Evolutionary conservation across 805 yeast genomes (phyloP).

Genomic region (Cyberlindnera samutprakarnensis): DNA sequence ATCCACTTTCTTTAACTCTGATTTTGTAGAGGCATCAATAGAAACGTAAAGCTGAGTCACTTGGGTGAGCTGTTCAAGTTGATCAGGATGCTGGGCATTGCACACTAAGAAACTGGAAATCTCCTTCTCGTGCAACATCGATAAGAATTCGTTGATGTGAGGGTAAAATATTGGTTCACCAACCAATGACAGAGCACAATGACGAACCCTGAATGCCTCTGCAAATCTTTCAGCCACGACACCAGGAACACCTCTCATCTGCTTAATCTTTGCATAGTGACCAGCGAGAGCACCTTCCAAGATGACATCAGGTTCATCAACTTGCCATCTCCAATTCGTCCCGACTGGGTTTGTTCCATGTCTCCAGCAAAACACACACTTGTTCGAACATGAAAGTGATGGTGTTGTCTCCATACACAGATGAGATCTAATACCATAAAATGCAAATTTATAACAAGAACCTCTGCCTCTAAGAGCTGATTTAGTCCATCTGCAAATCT

Average conservation of each 20-base stretch:
- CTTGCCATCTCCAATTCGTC: slow-evolving; percentile 94
- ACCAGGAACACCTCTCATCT: slow-evolving; percentile 94
- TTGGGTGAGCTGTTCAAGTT: slow-evolving; percentile 55
- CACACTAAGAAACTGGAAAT: slow-evolving; percentile 88
- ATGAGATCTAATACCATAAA: slow-evolving; percentile 85
- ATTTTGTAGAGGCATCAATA: slow-evolving; percentile 87
- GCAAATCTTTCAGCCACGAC: slow-evolving; percentile 83
- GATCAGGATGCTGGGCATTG: slow-evolving; percentile 93
- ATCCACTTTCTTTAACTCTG: slow-evolving; percentile 74
- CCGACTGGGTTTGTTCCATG: slow-evolving; percentile 97
- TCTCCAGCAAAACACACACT: slow-evolving; percentile 96
- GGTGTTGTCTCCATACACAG: slow-evolving; percentile 96
- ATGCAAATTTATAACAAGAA: slow-evolving; percentile 87
- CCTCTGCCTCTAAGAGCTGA: slow-evolving; percentile 92
- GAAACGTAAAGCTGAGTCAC: slow-evolving; percentile 91
- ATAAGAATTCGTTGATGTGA: slow-evolving; percentile 76
- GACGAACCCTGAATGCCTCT: slow-evolving; percentile 83
- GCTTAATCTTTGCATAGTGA: slow-evolving; percentile 87
- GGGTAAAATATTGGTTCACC: slow-evolving; percentile 96
- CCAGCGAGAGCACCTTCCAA: slow-evolving; percentile 81
- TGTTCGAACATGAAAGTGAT: slow-evolving; percentile 85
- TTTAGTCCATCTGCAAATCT: slow-evolving; percentile 94
- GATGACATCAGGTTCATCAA: slow-evolving; percentile 80
- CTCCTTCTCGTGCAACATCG: slow-evolving; percentile 68
- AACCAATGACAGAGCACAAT: slow-evolving; percentile 87